Evolutionary conservation across 2,329 filamentous ascomycete species (phyloP), one percentile per base, ranked within the genome.

Genomic region (Leptographium galeiforme): DNA sequence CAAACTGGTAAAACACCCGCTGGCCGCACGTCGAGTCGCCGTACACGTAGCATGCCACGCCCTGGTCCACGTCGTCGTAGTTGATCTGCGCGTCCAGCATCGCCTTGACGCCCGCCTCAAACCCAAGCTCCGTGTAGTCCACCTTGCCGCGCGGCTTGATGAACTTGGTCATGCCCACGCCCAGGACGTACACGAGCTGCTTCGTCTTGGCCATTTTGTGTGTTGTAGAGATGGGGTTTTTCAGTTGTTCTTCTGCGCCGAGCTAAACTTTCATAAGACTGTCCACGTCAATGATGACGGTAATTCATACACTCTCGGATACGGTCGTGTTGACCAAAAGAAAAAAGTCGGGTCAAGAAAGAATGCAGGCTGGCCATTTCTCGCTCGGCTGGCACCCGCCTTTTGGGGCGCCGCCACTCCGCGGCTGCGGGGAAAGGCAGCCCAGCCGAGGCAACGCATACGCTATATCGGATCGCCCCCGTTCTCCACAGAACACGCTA

Each of bases 121-220:
- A 96, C 54, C 90, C 90, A 30, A 96, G 82, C 66, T 95, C 90
- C 8, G 89, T 89, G 72, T 96, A 96, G 72, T 95, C 89, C 59
- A 95, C 87, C 67, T 91, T 91, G 66, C 89, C 88, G 54, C 90
- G 82, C 44, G 90, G 90, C 75, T 96, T 96, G 79, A 96, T 91
- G 79, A 97, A 97, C 72, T 95, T 95, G 72, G 91, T 97, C 88
- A 97, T 93, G 73, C 91, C 91, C 61, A 97, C 93, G 74, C 91
- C 91, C 57, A 97, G 82, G 66, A 97, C 87, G 76, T 97, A 97
- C 75, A 74, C 74, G 56, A 76, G 74, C 52, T 73, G 68, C 62
- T 75, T 76, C 61, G 70, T 66, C 59, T 73, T 68, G 48, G 73
- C 66, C 76, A 79, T 79, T 25, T 25, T 25, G 25, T 25, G 25